A percentile compares a stretch with the other conserved stretches of the same genome.
phyloP scores from a whole-genome alignment of 139 green algal species.

The Tetradesmus lagerheimii region DNA sequence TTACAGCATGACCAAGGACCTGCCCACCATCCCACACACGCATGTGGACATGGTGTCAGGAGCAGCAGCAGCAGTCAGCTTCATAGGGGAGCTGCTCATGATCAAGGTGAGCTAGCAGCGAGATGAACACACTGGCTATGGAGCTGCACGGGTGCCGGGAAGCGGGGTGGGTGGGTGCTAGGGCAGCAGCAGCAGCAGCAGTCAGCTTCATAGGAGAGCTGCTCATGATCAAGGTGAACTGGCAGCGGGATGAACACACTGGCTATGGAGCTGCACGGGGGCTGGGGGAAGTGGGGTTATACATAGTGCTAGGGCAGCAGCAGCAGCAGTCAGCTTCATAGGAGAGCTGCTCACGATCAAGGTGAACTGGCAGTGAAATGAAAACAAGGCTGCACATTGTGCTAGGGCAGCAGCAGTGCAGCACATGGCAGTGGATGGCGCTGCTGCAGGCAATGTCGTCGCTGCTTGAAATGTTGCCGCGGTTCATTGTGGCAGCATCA shows the following conservation, averaged over 20 bases:
- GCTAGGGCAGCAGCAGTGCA: no score
- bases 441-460: neutral
- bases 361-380: slow-evolving; percentile 7
- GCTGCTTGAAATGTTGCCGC: neutral
- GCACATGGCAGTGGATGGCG: no score
- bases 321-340: slow-evolving; percentile 51
- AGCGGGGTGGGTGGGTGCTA: no score
- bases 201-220: slow-evolving; percentile 54
- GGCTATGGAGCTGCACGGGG: neutral
- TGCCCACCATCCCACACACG: slow-evolving; percentile 48
- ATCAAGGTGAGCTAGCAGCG: slow-evolving; percentile 51
- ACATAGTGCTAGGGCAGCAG: no score
- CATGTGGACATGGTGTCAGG: slow-evolving; percentile 57
- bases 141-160: neutral
- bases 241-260: neutral
- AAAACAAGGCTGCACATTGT: no score
- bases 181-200: slow-evolving; percentile 46
- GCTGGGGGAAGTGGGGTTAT: no score
- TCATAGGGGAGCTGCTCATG: slow-evolving; percentile 60
- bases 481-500: neutral
- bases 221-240: slow-evolving; percentile 58
- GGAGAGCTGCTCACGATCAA: slow-evolving; percentile 60
- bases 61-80: slow-evolving; percentile 45
- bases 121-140: neutral
- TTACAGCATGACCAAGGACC: slow-evolving; percentile 15